Conservation (phyloP, 176 grass and related monocot species). For the Raddia distichophylla region DNA sequence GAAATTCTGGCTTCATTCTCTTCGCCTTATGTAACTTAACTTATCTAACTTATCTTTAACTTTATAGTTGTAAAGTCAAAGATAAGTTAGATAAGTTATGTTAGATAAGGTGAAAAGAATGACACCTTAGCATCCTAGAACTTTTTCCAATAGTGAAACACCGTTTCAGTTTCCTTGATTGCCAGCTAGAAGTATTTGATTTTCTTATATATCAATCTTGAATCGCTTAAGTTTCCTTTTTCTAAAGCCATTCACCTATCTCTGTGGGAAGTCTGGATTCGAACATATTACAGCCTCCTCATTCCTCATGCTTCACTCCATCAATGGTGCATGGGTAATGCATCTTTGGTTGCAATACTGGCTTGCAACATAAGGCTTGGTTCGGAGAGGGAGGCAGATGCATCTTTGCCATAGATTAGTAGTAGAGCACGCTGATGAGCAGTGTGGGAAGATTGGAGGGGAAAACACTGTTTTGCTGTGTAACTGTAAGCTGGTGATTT, state of each 20-base stretch:
- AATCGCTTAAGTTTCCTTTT: conserved; percentile 10
- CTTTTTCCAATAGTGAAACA: neutral
- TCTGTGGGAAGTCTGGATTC: neutral
- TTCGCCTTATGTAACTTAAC: too few species aligned
- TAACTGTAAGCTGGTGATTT: too few species aligned
- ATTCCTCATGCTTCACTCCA: neutral
- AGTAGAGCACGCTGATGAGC: conserved; percentile 4
- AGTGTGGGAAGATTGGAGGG: conserved; percentile 8
- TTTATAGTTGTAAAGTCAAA: too few species aligned
- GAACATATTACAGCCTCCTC: neutral
- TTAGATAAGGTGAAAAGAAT: too few species aligned
- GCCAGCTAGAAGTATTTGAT: neutral
- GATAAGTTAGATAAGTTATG: too few species aligned
- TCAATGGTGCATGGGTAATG: too few species aligned
- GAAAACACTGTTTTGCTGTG: conserved; percentile 10
- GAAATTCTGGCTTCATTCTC: neutral
- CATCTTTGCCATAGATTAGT: conserved; percentile 5
- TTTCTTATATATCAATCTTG: conserved; percentile 26
- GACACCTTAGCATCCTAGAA: neutral
- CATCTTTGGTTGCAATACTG: conserved; percentile 2
- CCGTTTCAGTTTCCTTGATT: neutral
- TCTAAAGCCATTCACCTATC: neutral
- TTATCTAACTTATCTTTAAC: too few species aligned
- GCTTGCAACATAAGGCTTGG: conserved; percentile 19
- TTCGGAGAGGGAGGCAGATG: neutral